A percentile compares a stretch with the other conserved stretches of the same genome.
These are phyloP conservation scores for Cutaneotrichosporon sp. DNA, from an alignment of 1,284 basidiomycete genomes.

Conservation along the genomic window DNA sequence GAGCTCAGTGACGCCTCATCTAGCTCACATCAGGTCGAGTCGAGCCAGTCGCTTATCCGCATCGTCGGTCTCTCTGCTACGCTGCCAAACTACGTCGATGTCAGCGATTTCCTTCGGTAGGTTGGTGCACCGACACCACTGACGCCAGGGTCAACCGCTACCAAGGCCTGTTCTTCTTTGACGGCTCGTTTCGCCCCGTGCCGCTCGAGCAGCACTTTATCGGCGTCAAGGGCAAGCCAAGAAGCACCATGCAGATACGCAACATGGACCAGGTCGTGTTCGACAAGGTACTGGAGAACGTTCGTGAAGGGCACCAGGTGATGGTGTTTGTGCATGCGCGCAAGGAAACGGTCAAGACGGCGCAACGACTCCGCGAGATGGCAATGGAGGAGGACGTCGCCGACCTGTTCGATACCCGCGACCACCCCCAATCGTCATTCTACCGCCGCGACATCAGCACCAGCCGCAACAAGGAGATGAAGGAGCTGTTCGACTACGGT, in stretches of 20 bases:
- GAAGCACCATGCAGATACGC: conserved; percentile 66
- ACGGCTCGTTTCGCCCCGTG: conserved; percentile 93
- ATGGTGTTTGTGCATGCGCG: conserved; percentile 99
- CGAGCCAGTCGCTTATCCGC: conserved; percentile 93
- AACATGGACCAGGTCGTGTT: conserved; percentile 88
- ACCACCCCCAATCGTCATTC: conserved; percentile 67
- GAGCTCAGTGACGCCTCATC: conserved; percentile 9
- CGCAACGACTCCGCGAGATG: conserved; percentile 75
- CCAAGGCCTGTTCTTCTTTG: conserved; percentile 96
- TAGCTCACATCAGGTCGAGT: conserved; percentile 66
- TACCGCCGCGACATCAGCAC: conserved; percentile 73
- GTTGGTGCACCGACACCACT: conserved; percentile 10
- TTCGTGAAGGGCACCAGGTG: conserved; percentile 87
- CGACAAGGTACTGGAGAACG: conserved; percentile 70
- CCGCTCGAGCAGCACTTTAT: conserved; percentile 98
- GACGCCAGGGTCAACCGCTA: conserved; percentile 72
- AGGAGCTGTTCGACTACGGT: conserved; percentile 82
- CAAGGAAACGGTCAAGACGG: conserved; percentile 96
- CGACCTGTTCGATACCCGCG: conserved; percentile 73
- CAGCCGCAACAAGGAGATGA: conserved; percentile 92
- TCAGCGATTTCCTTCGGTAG: conserved; percentile 87
- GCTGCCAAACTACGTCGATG: conserved; percentile 94
- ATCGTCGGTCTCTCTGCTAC: conserved; percentile 98
- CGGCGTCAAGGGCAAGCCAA: conserved; percentile 87
- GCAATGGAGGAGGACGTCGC: conserved; percentile 66